Percentiles rank a stretch among this genome's conserved stretches.
Evolutionary conservation across 2,329 filamentous ascomycete genomes (phyloP).

Genomic region (Penicillium sp.): DNA sequence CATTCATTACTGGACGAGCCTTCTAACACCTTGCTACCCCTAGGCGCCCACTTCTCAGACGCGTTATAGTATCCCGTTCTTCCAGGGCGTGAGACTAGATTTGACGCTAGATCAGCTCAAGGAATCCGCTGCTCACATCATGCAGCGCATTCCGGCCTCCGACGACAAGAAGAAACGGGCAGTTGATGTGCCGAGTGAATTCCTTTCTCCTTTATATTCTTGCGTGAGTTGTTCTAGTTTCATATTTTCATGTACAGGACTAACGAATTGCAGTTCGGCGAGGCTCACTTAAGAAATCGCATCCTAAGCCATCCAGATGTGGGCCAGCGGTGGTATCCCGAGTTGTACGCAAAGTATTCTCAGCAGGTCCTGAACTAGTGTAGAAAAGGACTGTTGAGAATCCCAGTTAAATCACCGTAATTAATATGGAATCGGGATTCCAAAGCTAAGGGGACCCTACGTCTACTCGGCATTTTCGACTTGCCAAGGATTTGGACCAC

Average conservation of each 20-base stretch:
- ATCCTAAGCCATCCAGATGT: conserved; percentile 39
- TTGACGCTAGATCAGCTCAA: conserved; percentile 48
- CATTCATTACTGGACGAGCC: too few relatives aligned
- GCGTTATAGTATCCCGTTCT: conserved; percentile 53
- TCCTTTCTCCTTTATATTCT: conserved; percentile 34
- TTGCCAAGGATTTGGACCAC: not conserved
- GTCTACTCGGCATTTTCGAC: not conserved
- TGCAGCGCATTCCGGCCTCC: conserved; percentile 27
- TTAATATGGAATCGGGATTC: not conserved
- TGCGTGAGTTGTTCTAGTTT: conserved; percentile 26
- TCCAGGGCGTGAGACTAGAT: conserved; percentile 52
- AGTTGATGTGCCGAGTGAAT: conserved; percentile 38
- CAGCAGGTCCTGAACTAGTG: conserved; percentile 19
- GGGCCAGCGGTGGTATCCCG: conserved; percentile 36
- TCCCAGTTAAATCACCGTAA: not conserved
- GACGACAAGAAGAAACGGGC: conserved; percentile 32
- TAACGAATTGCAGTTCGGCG: conserved; percentile 30
- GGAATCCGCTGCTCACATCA: conserved; percentile 33
- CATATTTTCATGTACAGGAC: not conserved
- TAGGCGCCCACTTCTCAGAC: conserved; percentile 32
- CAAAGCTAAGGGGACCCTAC: not conserved
- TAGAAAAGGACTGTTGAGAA: too few relatives aligned
- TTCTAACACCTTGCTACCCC: conserved; percentile 22
- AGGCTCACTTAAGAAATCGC: conserved; percentile 37
- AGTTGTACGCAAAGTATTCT: conserved; percentile 31